These are phyloP conservation scores for Pontederia paniculata DNA, from an alignment of 176 grass and related monocot genomes.

Conservation along the genomic window DNA sequence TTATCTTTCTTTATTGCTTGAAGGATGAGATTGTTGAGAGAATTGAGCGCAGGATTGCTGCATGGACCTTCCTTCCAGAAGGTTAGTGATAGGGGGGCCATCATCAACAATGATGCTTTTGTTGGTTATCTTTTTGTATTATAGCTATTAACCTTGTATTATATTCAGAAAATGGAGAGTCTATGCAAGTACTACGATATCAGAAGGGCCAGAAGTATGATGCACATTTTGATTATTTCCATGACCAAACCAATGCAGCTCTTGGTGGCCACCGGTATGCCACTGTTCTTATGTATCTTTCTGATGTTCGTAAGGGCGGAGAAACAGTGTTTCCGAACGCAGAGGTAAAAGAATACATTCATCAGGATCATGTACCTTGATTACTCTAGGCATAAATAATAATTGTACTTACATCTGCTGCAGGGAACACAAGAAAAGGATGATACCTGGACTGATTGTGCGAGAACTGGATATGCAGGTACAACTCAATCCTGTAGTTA, in stretches of 20 bases:
- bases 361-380: not conserved
- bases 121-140: not conserved
- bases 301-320: not conserved
- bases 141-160: not conserved
- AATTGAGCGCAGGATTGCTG: slow-evolving; percentile 15
- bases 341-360: not conserved
- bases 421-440: slow-evolving; percentile 16
- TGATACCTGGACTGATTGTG: slow-evolving; percentile 13
- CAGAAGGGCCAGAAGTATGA: not conserved
- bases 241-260: not conserved
- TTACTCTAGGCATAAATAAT: not conserved
- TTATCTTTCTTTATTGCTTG: not conserved
- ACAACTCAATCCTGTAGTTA: no score
- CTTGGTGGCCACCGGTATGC: not conserved
- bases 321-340: slow-evolving; percentile 7
- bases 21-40: slow-evolving; percentile 15
- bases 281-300: slow-evolving; percentile 12
- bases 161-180: slow-evolving; percentile 7
- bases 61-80: slow-evolving; percentile 21
- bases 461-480: slow-evolving; percentile 12
- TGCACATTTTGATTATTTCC: slow-evolving; percentile 1
- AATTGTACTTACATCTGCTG: not conserved
- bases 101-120: not conserved
- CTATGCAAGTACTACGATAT: slow-evolving; percentile 13
- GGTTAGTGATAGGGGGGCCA: not conserved